Evolutionary conservation across 2,329 filamentous ascomycete genomes (phyloP).

Genomic region (Emericellopsis cladophorae): DNA sequence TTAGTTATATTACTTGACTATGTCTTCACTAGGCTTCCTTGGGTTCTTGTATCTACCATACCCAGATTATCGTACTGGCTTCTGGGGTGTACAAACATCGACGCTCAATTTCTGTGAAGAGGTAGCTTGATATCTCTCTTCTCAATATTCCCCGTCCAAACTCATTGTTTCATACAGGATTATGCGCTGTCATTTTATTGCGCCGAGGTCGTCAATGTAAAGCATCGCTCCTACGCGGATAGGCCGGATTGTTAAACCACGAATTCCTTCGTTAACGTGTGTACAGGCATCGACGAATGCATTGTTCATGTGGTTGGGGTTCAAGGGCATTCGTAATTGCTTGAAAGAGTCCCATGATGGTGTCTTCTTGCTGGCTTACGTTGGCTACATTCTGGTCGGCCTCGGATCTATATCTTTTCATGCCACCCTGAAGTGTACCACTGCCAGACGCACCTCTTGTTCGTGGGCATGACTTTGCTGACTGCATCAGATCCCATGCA

Average conservation of each 20-base stretch:
- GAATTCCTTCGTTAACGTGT: too few species aligned
- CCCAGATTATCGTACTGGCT: conserved; percentile 34
- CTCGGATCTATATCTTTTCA: conserved; percentile 45
- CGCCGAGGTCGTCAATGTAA: conserved; percentile 60
- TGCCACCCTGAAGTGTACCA: conserved; percentile 38
- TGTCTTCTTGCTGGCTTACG: conserved; percentile 57
- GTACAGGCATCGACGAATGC: conserved; percentile 64
- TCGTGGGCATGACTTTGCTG: background rate
- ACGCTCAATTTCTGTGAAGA: conserved; percentile 76
- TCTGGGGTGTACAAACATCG: conserved; percentile 58
- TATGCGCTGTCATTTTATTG: conserved; percentile 64
- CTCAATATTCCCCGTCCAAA: too few species aligned
- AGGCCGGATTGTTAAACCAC: background rate
- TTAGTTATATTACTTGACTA: background rate
- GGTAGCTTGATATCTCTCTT: conserved; percentile 24
- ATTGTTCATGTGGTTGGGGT: conserved; percentile 67
- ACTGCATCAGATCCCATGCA: conserved; percentile 40
- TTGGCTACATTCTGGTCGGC: conserved; percentile 41
- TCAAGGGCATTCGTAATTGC: conserved; percentile 65
- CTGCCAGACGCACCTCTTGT: conserved; percentile 7
- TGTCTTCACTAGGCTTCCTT: conserved; percentile 6
- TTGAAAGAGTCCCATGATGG: conserved; percentile 57
- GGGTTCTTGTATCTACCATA: conserved; percentile 21
- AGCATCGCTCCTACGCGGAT: conserved; percentile 3
- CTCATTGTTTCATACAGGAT: conserved; percentile 15